Conservation (phyloP, 192 early-diverging fungal genomes). For the Entomortierella lignicola region DNA sequence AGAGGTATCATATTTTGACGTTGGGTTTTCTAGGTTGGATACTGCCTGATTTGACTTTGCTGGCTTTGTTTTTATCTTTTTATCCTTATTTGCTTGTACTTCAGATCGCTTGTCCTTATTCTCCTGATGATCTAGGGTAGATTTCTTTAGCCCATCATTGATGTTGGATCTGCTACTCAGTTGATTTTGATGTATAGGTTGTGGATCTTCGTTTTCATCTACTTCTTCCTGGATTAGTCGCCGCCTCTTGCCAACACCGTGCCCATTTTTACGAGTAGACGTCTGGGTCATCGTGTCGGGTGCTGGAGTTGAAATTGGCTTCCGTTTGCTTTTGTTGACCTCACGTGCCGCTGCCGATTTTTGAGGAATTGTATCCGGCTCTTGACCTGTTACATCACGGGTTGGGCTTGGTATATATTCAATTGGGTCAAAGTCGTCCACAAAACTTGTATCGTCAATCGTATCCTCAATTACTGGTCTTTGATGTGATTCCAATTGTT, state of each 20-base stretch:
- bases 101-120: neutral
- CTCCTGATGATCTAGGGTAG: neutral
- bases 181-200: neutral
- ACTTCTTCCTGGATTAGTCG: slow-evolving; percentile 43
- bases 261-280: neutral
- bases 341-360: neutral
- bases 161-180: neutral
- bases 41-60: neutral
- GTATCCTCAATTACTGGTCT: slow-evolving; percentile 9
- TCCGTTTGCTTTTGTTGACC: neutral
- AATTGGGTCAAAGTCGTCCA: neutral
- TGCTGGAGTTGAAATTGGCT: neutral
- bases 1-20: neutral
- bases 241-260: slow-evolving; percentile 3
- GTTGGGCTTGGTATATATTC: slow-evolving; percentile 2
- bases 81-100: neutral
- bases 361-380: neutral
- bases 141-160: neutral
- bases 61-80: neutral
- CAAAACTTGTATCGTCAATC: neutral
- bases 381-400: neutral
- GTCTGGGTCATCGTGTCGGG: neutral
- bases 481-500: neutral
- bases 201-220: slow-evolving; percentile 46
- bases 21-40: neutral